Conservation (phyloP, 192 early-diverging fungal genomes). For the Funneliformis mosseae region DNA sequence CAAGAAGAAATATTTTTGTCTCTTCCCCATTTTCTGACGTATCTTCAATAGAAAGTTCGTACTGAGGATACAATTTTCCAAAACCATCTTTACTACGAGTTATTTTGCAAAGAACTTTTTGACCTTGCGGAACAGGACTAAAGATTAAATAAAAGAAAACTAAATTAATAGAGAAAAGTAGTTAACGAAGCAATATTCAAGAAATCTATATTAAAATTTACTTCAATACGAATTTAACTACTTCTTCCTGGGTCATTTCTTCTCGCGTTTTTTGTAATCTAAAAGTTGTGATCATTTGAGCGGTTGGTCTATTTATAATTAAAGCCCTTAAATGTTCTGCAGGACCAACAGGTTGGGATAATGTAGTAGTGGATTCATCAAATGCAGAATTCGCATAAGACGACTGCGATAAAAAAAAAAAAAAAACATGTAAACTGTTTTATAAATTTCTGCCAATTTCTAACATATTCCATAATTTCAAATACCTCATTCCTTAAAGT, state of each 20-base stretch:
- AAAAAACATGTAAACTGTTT: too few species aligned
- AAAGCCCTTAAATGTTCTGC: constrained; percentile 18
- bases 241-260: constrained; percentile 15
- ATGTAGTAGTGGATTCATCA: not conserved
- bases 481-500: not conserved
- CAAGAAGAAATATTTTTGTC: constrained; percentile 56
- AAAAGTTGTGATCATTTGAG: constrained; percentile 27
- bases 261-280: constrained; percentile 27
- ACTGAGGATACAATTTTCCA: constrained; percentile 69
- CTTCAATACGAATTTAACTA: constrained; percentile 30
- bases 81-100: constrained; percentile 59
- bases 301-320: constrained; percentile 29
- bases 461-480: not conserved
- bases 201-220: constrained; percentile 11
- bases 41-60: constrained; percentile 73
- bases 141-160: not conserved
- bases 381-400: not conserved
- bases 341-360: constrained; percentile 26
- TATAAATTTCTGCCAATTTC: not conserved
- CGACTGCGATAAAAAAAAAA: too few species aligned
- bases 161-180: not conserved
- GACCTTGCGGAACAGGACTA: constrained; percentile 71
- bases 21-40: constrained; percentile 33
- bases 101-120: constrained; percentile 70
- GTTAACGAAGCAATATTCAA: not conserved